A percentile compares a stretch with the other conserved stretches of the same genome.
These are phyloP conservation scores for Tephrocybe sp. DNA, from an alignment of 768 basidiomycete genomes.

Conservation along the genomic window DNA sequence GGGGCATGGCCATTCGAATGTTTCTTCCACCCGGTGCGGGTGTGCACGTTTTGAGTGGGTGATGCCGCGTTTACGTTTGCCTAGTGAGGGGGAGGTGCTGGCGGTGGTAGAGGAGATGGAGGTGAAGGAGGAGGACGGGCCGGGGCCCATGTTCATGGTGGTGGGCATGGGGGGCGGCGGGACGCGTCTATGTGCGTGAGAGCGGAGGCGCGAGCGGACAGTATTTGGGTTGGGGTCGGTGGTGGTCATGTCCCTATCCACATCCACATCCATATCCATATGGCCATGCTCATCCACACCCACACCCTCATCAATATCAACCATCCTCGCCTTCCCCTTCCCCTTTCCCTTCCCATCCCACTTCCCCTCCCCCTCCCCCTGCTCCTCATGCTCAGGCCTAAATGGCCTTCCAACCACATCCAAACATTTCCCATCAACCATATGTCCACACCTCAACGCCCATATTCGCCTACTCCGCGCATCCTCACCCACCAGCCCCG, in stretches of 20 bases:
- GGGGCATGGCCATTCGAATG: slow-evolving; percentile 63
- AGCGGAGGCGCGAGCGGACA: slow-evolving; percentile 59
- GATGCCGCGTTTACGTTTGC: slow-evolving; percentile 19
- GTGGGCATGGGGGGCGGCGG: slow-evolving; percentile 5
- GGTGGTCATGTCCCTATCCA: background rate
- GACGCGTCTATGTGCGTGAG: slow-evolving; percentile 24
- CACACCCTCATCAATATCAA: background rate
- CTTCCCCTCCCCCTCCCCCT: slow-evolving; percentile 32
- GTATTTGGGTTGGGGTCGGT: slow-evolving; percentile 25
- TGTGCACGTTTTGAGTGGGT: slow-evolving; percentile 31
- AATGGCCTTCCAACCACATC: slow-evolving; percentile 49
- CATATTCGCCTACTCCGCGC: slow-evolving; percentile 51
- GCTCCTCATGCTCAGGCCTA: slow-evolving; percentile 20
- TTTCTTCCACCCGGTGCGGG: slow-evolving; percentile 33
- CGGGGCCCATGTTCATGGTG: background rate
- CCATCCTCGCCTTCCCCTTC: slow-evolving; percentile 1
- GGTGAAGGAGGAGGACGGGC: too few relatives aligned
- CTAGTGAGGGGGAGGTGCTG: slow-evolving; percentile 1
- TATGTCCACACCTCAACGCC: slow-evolving; percentile 74
- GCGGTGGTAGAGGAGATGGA: background rate
- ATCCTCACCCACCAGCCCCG: slow-evolving; percentile 44
- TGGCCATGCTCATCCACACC: background rate
- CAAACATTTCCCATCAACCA: slow-evolving; percentile 77
- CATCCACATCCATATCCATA: background rate
- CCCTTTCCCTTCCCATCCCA: background rate